A percentile compares a stretch with the other conserved stretches of the same genome.
Evolutionary conservation across 1,284 basidiomycete genomes (phyloP).

Genomic region (Papiliotrema terrestris): DNA sequence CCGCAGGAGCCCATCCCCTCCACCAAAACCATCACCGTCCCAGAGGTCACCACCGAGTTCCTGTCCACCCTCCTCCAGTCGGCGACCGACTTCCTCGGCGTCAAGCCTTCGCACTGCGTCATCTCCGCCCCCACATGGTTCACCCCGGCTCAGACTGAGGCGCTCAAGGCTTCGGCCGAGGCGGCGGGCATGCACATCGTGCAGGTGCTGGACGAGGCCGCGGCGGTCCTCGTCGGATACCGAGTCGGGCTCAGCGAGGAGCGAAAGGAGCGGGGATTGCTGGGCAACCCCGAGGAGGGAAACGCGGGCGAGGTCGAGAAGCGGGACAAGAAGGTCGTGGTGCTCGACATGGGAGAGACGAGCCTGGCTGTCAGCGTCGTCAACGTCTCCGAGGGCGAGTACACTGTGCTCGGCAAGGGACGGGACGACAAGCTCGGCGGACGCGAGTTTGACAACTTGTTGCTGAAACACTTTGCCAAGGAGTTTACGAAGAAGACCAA

Average conservation of each 20-base stretch:
- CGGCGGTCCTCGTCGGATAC: conserved; percentile 60
- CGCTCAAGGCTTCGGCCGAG: conserved; percentile 69
- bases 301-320: conserved; percentile 50
- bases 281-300: conserved; percentile 49
- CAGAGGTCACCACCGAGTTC: conserved; percentile 83
- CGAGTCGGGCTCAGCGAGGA: conserved; percentile 46
- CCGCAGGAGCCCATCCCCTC: conserved; percentile 73
- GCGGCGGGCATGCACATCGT: conserved; percentile 79
- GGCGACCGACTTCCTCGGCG: conserved; percentile 88
- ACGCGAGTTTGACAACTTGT: conserved; percentile 53
- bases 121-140: conserved; percentile 79
- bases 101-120: conserved; percentile 73
- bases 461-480: conserved; percentile 89
- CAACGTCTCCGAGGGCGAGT: conserved; percentile 55
- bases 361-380: conserved; percentile 54
- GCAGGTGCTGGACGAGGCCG: conserved; percentile 78
- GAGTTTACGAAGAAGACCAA: conserved; percentile 98
- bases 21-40: conserved; percentile 73
- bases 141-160: conserved; percentile 64
- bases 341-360: conserved; percentile 60
- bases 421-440: conserved; percentile 55
- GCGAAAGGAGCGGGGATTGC: conserved; percentile 43
- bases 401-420: conserved; percentile 53
- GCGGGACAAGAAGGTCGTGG: conserved; percentile 56
- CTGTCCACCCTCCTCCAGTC: conserved; percentile 78